Base-by-base conservation (phyloP, 179 eudicot species). In the Pouteria campechiana region DNA sequence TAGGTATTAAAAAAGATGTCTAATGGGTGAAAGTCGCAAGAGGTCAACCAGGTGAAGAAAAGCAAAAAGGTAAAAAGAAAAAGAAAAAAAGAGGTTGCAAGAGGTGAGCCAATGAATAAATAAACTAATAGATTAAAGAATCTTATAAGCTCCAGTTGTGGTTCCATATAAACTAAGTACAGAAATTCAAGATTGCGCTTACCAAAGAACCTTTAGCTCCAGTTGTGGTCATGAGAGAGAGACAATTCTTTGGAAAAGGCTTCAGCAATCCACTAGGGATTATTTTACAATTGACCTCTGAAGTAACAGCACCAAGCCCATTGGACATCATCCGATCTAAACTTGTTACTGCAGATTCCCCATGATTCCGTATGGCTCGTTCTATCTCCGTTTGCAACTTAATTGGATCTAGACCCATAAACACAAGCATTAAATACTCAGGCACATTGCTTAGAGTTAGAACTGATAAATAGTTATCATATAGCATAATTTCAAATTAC, bases 181-280 rank as follows among this genome's bases (percentile, higher is more conserved):
- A n/a, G n/a, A n/a, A n/a, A n/a, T n/a, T n/a, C n/a, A n/a, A n/a
- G n/a, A n/a, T n/a, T n/a, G n/a, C n/a, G 71, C 98, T 72, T 61
- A 92, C 96, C 51, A 85, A 66, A 69, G 96, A 84, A 44, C 99
- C 99, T 71, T 92, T 92, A 6, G 99, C 99, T 48, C 99, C 99
- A 53, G 83, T 87, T 21, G 81, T 81, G 25, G 99, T 92, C 99
- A 92, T 92, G 39, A 77, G 80, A 7, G 99, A 75, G 42, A 92
- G 93, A 61, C 96, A 87, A 58, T 92, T 80, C 57, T 63, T 67
- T 17, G 96, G 96, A 50, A 92, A 92, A 25, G 96, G 83, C 56
- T 87, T 92, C 15, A 58, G 48, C 34, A 92, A 54, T 41, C 94
- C 96, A 56, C 69, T 72, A 5, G 77, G 76, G 46, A 92, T 70